Evolutionary conservation across 306 rosid genomes (phyloP).

Genomic region (Gleditsia sinensis): DNA sequence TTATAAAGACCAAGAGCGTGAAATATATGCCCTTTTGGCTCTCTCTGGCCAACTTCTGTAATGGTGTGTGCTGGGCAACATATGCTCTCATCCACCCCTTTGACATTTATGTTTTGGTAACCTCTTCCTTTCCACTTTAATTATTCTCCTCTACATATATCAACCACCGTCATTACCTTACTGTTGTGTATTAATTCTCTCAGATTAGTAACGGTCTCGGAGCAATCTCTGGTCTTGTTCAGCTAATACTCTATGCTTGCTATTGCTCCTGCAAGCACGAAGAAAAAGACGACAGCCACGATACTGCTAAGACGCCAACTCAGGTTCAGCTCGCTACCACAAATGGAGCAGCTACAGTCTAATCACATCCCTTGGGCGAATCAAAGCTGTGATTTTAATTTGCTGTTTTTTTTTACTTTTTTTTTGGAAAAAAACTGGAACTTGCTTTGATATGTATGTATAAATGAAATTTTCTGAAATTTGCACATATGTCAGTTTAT

Average conservation of each 20-base stretch:
- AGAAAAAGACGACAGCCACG: slow-evolving; percentile 4
- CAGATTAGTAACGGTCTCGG: slow-evolving; percentile 80
- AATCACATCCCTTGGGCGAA: slow-evolving; percentile 2
- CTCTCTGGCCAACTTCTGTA: slow-evolving; percentile 64
- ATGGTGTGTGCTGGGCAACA: slow-evolving; percentile 70
- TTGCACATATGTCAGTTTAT: not conserved
- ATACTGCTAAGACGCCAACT: slow-evolving; percentile 20
- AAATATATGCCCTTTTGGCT: slow-evolving; percentile 83
- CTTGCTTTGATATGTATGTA: not conserved
- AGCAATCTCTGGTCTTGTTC: slow-evolving; percentile 58
- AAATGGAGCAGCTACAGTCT: slow-evolving; percentile 17
- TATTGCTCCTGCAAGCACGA: slow-evolving; percentile 35
- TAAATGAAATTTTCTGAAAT: not conserved
- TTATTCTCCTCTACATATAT: too few species aligned
- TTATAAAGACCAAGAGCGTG: slow-evolving; percentile 72
- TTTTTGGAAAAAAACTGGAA: not conserved
- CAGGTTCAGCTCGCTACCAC: slow-evolving; percentile 44
- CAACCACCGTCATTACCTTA: too few species aligned
- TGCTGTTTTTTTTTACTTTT: not conserved
- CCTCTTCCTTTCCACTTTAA: too few species aligned
- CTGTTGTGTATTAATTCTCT: slow-evolving; percentile 1
- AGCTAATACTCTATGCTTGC: slow-evolving; percentile 52
- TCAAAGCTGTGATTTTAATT: not conserved
- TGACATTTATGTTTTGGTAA: slow-evolving; percentile 68
- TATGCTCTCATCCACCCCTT: slow-evolving; percentile 75